These are phyloP conservation scores for Boletus speciosus DNA, from an alignment of 768 basidiomycete species.

Conservation along the genomic window DNA sequence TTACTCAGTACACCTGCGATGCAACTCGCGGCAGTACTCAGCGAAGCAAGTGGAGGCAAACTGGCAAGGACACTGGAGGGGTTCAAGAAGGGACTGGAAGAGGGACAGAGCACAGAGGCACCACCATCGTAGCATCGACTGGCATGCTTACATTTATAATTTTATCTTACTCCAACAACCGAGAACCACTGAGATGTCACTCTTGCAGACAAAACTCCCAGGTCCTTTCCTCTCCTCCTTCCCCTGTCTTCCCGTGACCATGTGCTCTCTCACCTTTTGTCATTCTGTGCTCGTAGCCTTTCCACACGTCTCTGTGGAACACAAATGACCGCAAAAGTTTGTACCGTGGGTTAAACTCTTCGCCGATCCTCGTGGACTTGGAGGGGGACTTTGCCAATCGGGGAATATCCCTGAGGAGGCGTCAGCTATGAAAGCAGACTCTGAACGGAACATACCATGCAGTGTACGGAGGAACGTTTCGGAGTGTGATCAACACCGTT, in stretches of 20 bases:
- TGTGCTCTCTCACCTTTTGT: constrained; percentile 81
- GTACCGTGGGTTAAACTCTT: constrained; percentile 62
- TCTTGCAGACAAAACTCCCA: constrained; percentile 76
- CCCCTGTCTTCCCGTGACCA: constrained; percentile 63
- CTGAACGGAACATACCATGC: constrained; percentile 54
- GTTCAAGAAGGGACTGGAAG: constrained; percentile 64
- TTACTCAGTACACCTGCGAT: constrained; percentile 71
- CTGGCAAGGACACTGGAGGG: constrained; percentile 74
- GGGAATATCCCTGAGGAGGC: constrained; percentile 61
- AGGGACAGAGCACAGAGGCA: constrained; percentile 29
- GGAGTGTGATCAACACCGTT: constrained; percentile 79
- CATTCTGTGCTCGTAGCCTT: constrained; percentile 91
- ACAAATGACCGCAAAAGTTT: constrained; percentile 72
- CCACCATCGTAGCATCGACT: constrained; percentile 19
- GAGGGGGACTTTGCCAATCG: constrained; percentile 74
- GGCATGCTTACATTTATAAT: constrained; percentile 8
- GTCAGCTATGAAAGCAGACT: constrained; percentile 11
- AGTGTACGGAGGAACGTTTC: constrained; percentile 85
- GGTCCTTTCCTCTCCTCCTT: constrained; percentile 76
- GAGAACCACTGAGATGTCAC: constrained; percentile 1
- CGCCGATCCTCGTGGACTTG: constrained; percentile 41
- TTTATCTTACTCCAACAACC: not conserved
- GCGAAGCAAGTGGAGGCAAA: constrained; percentile 64
- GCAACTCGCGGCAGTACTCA: constrained; percentile 69
- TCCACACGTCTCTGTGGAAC: constrained; percentile 69